Percentiles rank a stretch among this genome's conserved stretches.
phyloP scores from a whole-genome alignment of 805 yeast species.

The Metschnikowia amazonensis region DNA sequence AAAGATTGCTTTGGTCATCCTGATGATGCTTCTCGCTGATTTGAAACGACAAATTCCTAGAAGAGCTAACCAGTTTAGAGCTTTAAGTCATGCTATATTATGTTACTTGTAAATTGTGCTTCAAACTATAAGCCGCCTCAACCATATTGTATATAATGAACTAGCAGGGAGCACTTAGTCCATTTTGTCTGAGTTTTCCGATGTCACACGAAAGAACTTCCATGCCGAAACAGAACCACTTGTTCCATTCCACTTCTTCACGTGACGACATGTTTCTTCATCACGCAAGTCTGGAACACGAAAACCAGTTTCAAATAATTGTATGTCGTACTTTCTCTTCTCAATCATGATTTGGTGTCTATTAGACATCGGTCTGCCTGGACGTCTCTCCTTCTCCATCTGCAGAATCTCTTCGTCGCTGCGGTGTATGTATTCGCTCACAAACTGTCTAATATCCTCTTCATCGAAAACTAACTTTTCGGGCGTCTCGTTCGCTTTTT shows the following conservation, averaged over 20 bases:
- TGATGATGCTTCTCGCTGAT: not conserved
- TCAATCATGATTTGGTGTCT: slow-evolving; percentile 66
- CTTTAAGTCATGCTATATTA: not conserved
- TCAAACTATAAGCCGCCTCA: not conserved
- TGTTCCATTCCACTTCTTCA: slow-evolving; percentile 79
- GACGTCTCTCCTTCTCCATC: slow-evolving; percentile 60
- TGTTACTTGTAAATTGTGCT: not conserved
- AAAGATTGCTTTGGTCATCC: slow-evolving; percentile 4
- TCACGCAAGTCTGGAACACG: slow-evolving; percentile 70
- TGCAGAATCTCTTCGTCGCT: slow-evolving; percentile 72
- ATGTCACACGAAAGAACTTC: slow-evolving; percentile 42
- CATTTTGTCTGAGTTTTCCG: slow-evolving; percentile 17
- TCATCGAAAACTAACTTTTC: slow-evolving; percentile 39
- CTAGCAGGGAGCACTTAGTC: not conserved
- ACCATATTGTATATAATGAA: not conserved
- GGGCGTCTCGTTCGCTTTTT: slow-evolving; percentile 29
- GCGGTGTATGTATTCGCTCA: slow-evolving; percentile 61
- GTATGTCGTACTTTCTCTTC: slow-evolving; percentile 55
- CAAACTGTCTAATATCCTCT: slow-evolving; percentile 58
- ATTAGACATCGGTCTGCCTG: slow-evolving; percentile 81
- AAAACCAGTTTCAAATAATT: slow-evolving; percentile 65
- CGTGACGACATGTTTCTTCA: slow-evolving; percentile 49
- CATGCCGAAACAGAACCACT: slow-evolving; percentile 70
- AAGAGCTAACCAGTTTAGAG: not conserved
- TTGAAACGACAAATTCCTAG: not conserved